phyloP scores from a whole-genome alignment of 2,329 filamentous ascomycete genomes.

The Epichloe coenophiala region DNA sequence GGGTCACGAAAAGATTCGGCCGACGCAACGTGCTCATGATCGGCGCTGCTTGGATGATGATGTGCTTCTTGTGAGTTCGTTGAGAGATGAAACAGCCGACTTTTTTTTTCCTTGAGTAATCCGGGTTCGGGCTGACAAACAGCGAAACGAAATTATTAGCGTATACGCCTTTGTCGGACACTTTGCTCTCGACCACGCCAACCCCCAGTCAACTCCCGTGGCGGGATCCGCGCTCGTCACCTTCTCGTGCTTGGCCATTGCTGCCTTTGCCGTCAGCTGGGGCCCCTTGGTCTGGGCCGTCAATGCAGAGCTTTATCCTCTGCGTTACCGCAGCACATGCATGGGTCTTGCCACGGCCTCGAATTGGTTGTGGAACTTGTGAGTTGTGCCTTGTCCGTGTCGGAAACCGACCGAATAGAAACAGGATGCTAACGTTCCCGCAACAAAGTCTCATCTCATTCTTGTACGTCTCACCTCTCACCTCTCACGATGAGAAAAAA shows the following conservation, averaged over 20 bases:
- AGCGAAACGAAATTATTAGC: slow-evolving; percentile 11
- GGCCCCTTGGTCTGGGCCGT: slow-evolving; percentile 56
- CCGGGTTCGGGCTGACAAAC: neutral
- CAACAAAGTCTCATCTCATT: slow-evolving; percentile 28
- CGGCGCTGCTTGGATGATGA: slow-evolving; percentile 48
- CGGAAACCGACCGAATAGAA: neutral
- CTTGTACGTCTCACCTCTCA: slow-evolving; percentile 21
- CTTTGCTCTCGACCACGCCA: slow-evolving; percentile 25
- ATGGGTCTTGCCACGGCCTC: slow-evolving; percentile 43
- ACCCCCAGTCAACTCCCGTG: slow-evolving; percentile 30
- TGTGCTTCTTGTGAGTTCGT: slow-evolving; percentile 31
- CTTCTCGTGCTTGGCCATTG: slow-evolving; percentile 57
- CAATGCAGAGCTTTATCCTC: slow-evolving; percentile 50
- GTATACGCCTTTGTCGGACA: slow-evolving; percentile 36
- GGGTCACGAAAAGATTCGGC: slow-evolving; percentile 51
- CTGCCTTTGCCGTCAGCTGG: slow-evolving; percentile 55
- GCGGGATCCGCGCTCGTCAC: slow-evolving; percentile 49
- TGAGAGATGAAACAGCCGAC: neutral
- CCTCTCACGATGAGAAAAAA: neutral
- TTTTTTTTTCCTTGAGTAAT: too few species aligned
- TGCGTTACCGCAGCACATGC: slow-evolving; percentile 38
- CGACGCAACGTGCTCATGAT: slow-evolving; percentile 49
- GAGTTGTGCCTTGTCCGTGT: slow-evolving; percentile 6
- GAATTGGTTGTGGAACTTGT: slow-evolving; percentile 56
- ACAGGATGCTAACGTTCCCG: neutral